Evolutionary conservation across 352 stramenopile genomes (phyloP).

Genomic region (Phytophthora macrochlamydospora): DNA sequence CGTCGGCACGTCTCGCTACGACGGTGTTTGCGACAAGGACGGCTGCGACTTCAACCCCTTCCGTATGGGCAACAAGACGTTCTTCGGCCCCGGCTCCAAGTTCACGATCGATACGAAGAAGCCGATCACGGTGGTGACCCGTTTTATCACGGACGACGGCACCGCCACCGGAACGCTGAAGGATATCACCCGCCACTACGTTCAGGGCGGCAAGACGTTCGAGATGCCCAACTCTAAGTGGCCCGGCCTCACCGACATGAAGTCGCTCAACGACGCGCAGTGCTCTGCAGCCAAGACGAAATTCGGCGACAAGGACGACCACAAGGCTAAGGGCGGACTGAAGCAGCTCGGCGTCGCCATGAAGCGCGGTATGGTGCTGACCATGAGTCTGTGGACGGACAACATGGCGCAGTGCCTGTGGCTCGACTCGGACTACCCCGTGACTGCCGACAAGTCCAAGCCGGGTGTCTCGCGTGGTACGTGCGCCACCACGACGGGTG

Average conservation of each 20-base stretch:
- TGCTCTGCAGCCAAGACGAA: not conserved
- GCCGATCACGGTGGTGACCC: constrained; percentile 1
- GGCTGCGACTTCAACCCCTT: constrained; percentile 1
- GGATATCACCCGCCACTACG: not conserved
- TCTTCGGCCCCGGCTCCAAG: not conserved
- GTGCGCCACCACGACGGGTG: constrained; percentile 46
- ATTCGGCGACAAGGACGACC: constrained; percentile 52
- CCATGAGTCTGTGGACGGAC: constrained; percentile 74
- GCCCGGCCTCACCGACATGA: not conserved
- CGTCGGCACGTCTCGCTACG: not conserved
- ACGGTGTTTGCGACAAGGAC: constrained; percentile 3
- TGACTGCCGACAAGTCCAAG: constrained; percentile 26
- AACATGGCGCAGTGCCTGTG: constrained; percentile 56
- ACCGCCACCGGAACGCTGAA: not conserved
- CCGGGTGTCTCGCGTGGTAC: constrained; percentile 55
- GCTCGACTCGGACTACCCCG: constrained; percentile 64
- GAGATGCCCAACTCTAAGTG: not conserved
- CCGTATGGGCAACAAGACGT: constrained; percentile 4
- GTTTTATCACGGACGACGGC: not conserved
- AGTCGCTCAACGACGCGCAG: not conserved
- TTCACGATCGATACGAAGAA: constrained; percentile 1
- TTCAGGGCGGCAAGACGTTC: not conserved
- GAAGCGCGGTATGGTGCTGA: constrained; percentile 57
- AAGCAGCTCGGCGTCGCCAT: constrained; percentile 50
- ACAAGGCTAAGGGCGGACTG: constrained; percentile 37